These are phyloP conservation scores for Neofusicoccum umdonicola DNA, from an alignment of 2,329 filamentous ascomycete genomes.

Conservation along the genomic window DNA sequence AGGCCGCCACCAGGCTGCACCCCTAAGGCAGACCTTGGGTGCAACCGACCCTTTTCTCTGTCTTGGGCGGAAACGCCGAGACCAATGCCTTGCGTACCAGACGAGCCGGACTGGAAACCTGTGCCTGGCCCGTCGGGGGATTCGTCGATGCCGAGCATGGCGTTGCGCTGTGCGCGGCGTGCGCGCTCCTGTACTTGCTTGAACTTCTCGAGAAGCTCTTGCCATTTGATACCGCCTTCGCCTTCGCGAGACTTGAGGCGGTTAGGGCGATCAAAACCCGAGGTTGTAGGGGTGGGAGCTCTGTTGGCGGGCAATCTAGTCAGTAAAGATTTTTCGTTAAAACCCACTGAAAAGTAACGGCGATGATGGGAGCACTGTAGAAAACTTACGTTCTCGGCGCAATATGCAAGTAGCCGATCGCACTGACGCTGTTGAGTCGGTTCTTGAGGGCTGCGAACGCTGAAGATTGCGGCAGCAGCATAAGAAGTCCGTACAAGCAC, in stretches of 20 bases:
- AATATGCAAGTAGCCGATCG: constrained; percentile 91
- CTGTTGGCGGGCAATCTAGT: constrained; percentile 6
- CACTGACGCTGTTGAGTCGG: constrained; percentile 91
- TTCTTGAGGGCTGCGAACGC: constrained; percentile 97
- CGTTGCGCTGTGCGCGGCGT: constrained; percentile 63
- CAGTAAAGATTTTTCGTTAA: neutral
- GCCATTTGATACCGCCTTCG: constrained; percentile 84
- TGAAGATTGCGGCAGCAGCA: constrained; percentile 97
- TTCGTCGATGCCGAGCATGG: constrained; percentile 35
- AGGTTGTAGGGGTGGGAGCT: constrained; percentile 23
- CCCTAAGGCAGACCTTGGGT: constrained; percentile 13
- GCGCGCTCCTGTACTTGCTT: constrained; percentile 84
- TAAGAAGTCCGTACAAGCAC: constrained; percentile 92
- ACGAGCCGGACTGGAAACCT: constrained; percentile 6
- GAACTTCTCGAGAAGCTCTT: constrained; percentile 92
- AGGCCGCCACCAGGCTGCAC: constrained; percentile 6
- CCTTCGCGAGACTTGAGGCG: constrained; percentile 73
- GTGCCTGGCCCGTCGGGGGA: constrained; percentile 22
- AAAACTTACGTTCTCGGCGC: constrained; percentile 71
- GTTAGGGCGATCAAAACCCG: constrained; percentile 57
- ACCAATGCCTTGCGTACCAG: constrained; percentile 22
- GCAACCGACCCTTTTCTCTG: constrained; percentile 25
- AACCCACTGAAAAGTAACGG: constrained; percentile 19
- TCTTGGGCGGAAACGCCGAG: constrained; percentile 18
- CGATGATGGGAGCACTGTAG: constrained; percentile 20